phyloP scores from a whole-genome alignment of 1,284 basidiomycete genomes.

The Nidula niveotomentosa region DNA sequence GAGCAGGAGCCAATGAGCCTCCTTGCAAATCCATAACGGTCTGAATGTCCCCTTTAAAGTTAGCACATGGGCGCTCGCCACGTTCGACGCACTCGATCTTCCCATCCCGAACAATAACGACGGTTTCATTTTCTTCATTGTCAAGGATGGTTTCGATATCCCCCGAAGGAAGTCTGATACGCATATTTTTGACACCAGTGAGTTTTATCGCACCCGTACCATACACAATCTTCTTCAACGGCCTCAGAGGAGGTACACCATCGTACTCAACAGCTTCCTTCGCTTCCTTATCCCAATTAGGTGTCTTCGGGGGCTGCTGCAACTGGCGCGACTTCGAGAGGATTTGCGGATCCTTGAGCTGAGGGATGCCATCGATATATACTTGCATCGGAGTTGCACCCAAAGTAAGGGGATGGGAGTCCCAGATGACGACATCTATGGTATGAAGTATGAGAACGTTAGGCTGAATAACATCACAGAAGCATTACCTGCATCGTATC shows the following conservation, averaged over 20 bases:
- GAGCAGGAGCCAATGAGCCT: conserved; percentile 41
- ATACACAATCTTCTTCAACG: conserved; percentile 13
- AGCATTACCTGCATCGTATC: conserved; percentile 8
- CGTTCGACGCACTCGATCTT: conserved; percentile 8
- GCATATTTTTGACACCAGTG: neutral
- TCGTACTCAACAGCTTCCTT: conserved; percentile 45
- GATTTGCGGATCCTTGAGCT: conserved; percentile 38
- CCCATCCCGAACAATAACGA: conserved; percentile 15
- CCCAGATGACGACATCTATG: conserved; percentile 55
- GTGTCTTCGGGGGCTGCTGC: conserved; percentile 29
- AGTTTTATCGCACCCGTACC: conserved; percentile 1
- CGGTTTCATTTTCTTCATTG: neutral
- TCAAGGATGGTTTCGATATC: neutral
- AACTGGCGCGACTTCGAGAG: conserved; percentile 42
- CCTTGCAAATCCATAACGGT: conserved; percentile 25
- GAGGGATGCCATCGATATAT: conserved; percentile 62
- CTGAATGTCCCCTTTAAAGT: too few species aligned
- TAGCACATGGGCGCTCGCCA: neutral
- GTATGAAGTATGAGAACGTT: neutral
- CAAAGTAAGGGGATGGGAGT: conserved; percentile 64
- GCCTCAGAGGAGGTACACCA: conserved; percentile 55
- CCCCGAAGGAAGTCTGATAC: neutral
- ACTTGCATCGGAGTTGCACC: conserved; percentile 65
- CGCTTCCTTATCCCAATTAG: conserved; percentile 44
- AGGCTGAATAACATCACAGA: too few species aligned